Base-by-base conservation (phyloP, 2,329 filamentous ascomycete genomes). In the Trichoderma sp. region DNA sequence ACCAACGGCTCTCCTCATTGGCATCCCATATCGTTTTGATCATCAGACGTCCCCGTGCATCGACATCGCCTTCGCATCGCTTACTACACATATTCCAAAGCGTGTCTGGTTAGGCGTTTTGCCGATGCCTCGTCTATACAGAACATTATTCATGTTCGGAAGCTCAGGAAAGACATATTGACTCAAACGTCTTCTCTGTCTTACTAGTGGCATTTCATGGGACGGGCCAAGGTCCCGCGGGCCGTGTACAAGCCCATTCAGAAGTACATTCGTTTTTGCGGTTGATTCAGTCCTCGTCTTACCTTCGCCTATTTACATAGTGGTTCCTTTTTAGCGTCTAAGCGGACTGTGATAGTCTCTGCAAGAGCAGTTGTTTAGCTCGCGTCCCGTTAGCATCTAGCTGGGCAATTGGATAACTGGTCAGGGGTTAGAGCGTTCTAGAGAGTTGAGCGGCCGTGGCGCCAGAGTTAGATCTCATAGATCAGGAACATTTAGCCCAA, bases 11-110 rank as follows among this genome's bases (percentile, higher is more conserved):
- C 20, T n/a, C 64, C 23, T 32, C 55, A 13, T 47, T 13, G 26
- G n/a, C 15, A 68, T 47, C 55, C 66, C 66, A 68, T 59, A 17
- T 13, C 17, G 7, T 7, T 20, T 34, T 32, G n/a, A 30, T 58
- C 55, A 64, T 53, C 63, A 66, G 63, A 66, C 23, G 23, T 66
- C 47, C 66, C 66, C 55, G 15, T 61, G 28, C 36, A 28, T 61
- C 26, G 55, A 17, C 26, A 39, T 59, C 39, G 12, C 20, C 55
- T 6, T 53, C 36, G 28, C 55, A 34, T 15, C n/a, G 39, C 39
- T 34, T 61, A 59, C 55, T 36, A 36, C 34, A 36, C 6, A 59
- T 50, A 34, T 34, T 59, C 43, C 17, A 61, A 32, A 6, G 13
- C 15, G 13, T 61, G 55, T 11, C 26, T 17, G 12, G 55, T 26